phyloP scores from a whole-genome alignment of 2,329 filamentous ascomycete genomes.

The Aspergillus intermedius region DNA sequence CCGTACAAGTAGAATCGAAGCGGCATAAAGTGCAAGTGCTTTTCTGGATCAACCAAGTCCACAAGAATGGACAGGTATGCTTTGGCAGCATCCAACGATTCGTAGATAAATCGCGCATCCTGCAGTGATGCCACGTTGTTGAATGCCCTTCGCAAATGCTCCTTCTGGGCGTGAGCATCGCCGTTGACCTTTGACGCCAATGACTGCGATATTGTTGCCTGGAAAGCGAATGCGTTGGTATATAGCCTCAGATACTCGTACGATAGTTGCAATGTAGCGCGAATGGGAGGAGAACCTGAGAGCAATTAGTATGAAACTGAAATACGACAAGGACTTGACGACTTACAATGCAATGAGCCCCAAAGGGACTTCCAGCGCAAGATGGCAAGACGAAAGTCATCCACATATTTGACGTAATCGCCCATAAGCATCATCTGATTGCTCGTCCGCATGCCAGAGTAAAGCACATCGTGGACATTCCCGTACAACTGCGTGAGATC shows the following conservation, averaged over 20 bases:
- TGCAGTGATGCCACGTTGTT: slow-evolving; percentile 54
- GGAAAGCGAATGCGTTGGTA: slow-evolving; percentile 69
- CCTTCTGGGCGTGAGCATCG: slow-evolving; percentile 29
- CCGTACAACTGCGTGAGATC: slow-evolving; percentile 67
- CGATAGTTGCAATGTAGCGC: slow-evolving; percentile 61
- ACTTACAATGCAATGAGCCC: slow-evolving; percentile 58
- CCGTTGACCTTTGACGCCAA: slow-evolving; percentile 35
- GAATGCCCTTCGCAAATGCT: slow-evolving; percentile 41
- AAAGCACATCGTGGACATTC: slow-evolving; percentile 67
- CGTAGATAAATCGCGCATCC: slow-evolving; percentile 61
- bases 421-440: slow-evolving; percentile 65
- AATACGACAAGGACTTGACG: neutral
- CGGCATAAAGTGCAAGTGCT: slow-evolving; percentile 58
- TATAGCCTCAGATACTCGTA: slow-evolving; percentile 69
- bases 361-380: slow-evolving; percentile 65
- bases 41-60: slow-evolving; percentile 53
- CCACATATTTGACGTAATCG: slow-evolving; percentile 68
- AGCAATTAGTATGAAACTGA: slow-evolving; percentile 8
- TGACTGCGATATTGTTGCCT: slow-evolving; percentile 57
- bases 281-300: slow-evolving; percentile 57
- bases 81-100: slow-evolving; percentile 59
- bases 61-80: slow-evolving; percentile 55
- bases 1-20: slow-evolving; percentile 56
- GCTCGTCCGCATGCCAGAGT: slow-evolving; percentile 63
- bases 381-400: slow-evolving; percentile 64